Conservation (phyloP, 768 basidiomycete species). For the Leccinellum luteum region DNA sequence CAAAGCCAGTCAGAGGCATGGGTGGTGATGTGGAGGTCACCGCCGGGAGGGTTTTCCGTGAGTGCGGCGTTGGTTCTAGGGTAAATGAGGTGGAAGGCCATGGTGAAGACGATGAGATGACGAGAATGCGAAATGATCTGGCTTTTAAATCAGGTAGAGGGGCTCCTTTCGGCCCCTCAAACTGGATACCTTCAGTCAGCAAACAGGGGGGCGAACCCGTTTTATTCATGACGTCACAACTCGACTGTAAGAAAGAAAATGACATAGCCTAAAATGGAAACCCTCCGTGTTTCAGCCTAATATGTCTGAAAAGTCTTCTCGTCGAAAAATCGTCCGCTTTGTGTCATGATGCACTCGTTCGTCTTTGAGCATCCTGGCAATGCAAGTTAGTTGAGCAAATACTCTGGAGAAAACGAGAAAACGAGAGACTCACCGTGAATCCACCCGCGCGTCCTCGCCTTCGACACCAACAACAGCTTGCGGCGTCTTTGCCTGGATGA, state of each 20-base stretch:
- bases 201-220: conserved; percentile 8
- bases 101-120: conserved; percentile 8
- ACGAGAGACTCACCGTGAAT: conserved; percentile 62
- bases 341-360: conserved; percentile 64
- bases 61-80: conserved; percentile 32
- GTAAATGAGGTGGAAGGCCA: conserved; percentile 13
- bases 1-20: conserved; percentile 52
- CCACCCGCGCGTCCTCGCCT: conserved; percentile 86
- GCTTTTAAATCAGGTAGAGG: conserved; percentile 14
- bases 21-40: conserved; percentile 40
- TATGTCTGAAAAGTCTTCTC: conserved; percentile 50
- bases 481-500: conserved; percentile 90
- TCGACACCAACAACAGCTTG: conserved; percentile 83
- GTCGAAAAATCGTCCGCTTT: conserved; percentile 46
- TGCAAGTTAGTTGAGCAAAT: neutral
- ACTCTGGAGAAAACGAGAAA: too few relatives aligned
- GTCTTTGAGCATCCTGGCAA: conserved; percentile 83
- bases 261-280: conserved; percentile 18
- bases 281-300: conserved; percentile 29
- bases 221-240: conserved; percentile 19
- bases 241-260: neutral
- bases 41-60: conserved; percentile 34
- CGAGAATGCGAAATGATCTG: rapidly evolving
- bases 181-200: neutral
- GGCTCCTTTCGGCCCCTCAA: neutral